Percentiles rank a stretch among this genome's conserved stretches.
phyloP scores from a whole-genome alignment of 2,329 filamentous ascomycete genomes.

The Trichoderma aggressivum region DNA sequence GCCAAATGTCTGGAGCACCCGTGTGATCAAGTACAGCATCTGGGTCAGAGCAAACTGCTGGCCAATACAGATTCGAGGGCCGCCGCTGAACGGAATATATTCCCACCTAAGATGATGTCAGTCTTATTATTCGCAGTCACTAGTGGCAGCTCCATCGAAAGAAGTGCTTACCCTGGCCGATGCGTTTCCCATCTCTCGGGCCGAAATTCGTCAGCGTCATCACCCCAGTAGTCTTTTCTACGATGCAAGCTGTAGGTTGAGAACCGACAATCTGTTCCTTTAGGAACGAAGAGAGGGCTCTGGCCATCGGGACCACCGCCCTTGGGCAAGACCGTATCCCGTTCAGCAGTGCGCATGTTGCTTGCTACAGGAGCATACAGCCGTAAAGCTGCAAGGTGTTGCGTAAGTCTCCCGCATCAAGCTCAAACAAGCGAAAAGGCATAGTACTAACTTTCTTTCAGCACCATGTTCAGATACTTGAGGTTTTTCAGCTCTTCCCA shows the following conservation, averaged over 20 bases:
- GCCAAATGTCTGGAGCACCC: slow-evolving; percentile 35
- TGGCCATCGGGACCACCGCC: slow-evolving; percentile 42
- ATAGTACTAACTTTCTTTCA: slow-evolving; percentile 46
- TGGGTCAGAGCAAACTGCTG: slow-evolving; percentile 43
- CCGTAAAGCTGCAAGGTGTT: slow-evolving; percentile 35
- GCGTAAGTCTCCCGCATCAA: background rate
- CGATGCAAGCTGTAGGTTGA: slow-evolving; percentile 37
- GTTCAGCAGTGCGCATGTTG: slow-evolving; percentile 41
- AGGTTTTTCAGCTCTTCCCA: slow-evolving; percentile 57
- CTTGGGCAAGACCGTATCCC: slow-evolving; percentile 40
- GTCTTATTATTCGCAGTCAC: background rate
- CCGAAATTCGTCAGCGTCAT: slow-evolving; percentile 40
- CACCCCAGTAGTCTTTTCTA: slow-evolving; percentile 40
- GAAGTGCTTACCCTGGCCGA: slow-evolving; percentile 33
- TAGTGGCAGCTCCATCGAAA: background rate
- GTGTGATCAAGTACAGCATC: slow-evolving; percentile 36
- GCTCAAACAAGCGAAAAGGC: background rate
- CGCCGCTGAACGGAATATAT: slow-evolving; percentile 44
- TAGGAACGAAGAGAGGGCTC: slow-evolving; percentile 37
- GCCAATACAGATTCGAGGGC: slow-evolving; percentile 43
- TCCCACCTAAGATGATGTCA: slow-evolving; percentile 31
- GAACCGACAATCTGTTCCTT: slow-evolving; percentile 37
- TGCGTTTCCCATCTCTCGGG: slow-evolving; percentile 44
- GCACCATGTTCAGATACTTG: slow-evolving; percentile 56
- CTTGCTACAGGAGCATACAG: slow-evolving; percentile 43